Evolutionary conservation across 2,329 filamentous ascomycete species (phyloP), one percentile per base, ranked within the genome.

Genomic region (Rasamsonia emersonii): DNA sequence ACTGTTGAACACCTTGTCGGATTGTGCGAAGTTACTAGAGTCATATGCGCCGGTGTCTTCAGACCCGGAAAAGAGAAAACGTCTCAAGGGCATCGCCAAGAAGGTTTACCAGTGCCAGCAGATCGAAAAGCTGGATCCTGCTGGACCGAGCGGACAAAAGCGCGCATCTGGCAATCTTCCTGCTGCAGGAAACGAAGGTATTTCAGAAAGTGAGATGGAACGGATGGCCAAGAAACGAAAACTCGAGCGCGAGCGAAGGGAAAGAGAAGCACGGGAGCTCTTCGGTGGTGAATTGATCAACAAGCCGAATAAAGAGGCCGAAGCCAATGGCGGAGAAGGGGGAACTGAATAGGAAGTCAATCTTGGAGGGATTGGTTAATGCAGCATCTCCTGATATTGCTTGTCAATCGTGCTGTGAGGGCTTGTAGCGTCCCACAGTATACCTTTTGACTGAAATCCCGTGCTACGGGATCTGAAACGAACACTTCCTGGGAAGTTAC

Each of bases 101-200:
- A 70, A 70, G 40, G 46, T 68, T 9, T 64, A 60, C 35, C 58
- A 61, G 20, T 70, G 66, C 37, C 61, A 65, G 41, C 66, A 68
- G 38, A 62, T 64, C 0, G 63, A 68, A 36, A 68, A 67, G 39
- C 46, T 52, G 1, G 62, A 65, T 33, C 41, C 66, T 3, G 53
- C 56, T 1, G 55, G 50, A 2, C 43, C 55, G 7, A 50, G 44
- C 23, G 53, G 52, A 3, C 58, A 62, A 44, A 67, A 67, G 43
- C 51, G 63, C 13, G 58, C 59, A 10, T 54, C 54, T 7, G 53
- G 53, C 13, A 50, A 46, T 13, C 32, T 43, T 2, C 41, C 45
- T 2, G 42, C 45, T 4, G 41, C 44, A 9, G 50, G 40, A 5
- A 51, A 49, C 2, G 30, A 46, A 4, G 50, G 43, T 4, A 50